Base-by-base conservation (phyloP, 2,329 filamentous ascomycete genomes). In the Diaporthe citriasiana region DNA sequence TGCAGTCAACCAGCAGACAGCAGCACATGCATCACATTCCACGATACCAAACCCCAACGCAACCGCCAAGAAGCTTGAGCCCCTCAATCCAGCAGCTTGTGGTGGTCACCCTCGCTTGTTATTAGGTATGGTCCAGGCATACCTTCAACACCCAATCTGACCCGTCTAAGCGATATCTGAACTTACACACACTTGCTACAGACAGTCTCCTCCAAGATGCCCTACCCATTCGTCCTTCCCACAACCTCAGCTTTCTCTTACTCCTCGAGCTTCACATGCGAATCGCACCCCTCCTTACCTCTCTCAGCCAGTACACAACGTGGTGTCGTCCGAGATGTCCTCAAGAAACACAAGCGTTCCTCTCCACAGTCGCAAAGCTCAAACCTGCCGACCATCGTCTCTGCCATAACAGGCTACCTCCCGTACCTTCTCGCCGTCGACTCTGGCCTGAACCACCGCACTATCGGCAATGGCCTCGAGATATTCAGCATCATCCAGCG, bases 341-440 rank as follows among this genome's bases (percentile, higher is more conserved):
- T 99, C 75, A 98, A 98, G 85, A 92, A 92, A 78, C 92, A 98
- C 87, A 98, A 98, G 83, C 92, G 95, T 70, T 89, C 98, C n/a
- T 89, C 94, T 5, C 87, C 93, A 12, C 82, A 89, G 13, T 91
- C 93, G 33, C 94, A 95, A 82, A 85, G 91, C 8, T 87, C 92
- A 30, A 92, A 95, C 80, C 88, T 99, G 8, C 87, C 90, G 33
- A 89, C 89, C 8, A 87, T 98, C 50, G 87, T 94, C 71, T 88
- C 91, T 45, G 90, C 91, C 51, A 81, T 98, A 15, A 92, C 92
- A 74, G 89, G 89, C 74, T 99, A 98, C 80, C 86, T 98, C 13
- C 95, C 95, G 0, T 97, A 96, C 79, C 88, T 98, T 0, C 87
- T 97, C 57, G 92, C 94, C 15, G 86, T 98, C 33, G 93, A 95